Base-by-base conservation (phyloP, 2,329 filamentous ascomycete species). In the Sporothrix euskadiensis region DNA sequence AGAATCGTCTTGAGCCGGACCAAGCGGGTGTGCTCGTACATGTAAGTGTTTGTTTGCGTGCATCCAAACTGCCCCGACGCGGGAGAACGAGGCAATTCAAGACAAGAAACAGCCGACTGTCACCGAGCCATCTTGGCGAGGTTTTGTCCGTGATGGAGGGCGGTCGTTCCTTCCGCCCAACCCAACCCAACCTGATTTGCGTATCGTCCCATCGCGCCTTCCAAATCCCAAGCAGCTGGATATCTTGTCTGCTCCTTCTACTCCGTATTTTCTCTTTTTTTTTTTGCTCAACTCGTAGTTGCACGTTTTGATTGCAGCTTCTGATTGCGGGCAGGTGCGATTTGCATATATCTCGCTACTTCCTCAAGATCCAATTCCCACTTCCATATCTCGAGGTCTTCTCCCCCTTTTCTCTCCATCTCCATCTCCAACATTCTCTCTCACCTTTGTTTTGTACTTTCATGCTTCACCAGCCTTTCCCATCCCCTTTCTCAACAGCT, bases 281-380 rank as follows among this genome's bases (percentile, higher is more conserved):
- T n/a, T 16, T 32, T n/a, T 8, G 4, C 6, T 22, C 19, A 2
- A 39, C 8, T 47, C 61, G 39, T 66, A 30, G n/a, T 44, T 68
- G 44, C 65, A 44, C 65, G 65, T 68, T 35, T 69, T 39, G 61
- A 66, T 66, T 44, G 39, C 61, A 47, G 30, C 30, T n/a, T 44
- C 61, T 69, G 26, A 30, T 61, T 61, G 19, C 26, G 6, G 72
- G 65, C 56, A 35, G 39, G 47, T 63, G 32, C 52, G 39, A 57
- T 26, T 65, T 63, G 30, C 69, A 71, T 59, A 73, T 70, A 59
- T 68, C 69, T 71, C 61, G 73, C 73, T 35, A 52, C 72, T 73
- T 56, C 61, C 47, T 16, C 56, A 47, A 63, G 41, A 63, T n/a
- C 30, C 69, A 9, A 10, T n/a, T 63, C 59, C 19, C 19, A n/a